Evolutionary conservation across 2,329 filamentous ascomycete species (phyloP), one percentile per base, ranked within the genome.

Genomic region (Nannizziopsis barbatae): DNA sequence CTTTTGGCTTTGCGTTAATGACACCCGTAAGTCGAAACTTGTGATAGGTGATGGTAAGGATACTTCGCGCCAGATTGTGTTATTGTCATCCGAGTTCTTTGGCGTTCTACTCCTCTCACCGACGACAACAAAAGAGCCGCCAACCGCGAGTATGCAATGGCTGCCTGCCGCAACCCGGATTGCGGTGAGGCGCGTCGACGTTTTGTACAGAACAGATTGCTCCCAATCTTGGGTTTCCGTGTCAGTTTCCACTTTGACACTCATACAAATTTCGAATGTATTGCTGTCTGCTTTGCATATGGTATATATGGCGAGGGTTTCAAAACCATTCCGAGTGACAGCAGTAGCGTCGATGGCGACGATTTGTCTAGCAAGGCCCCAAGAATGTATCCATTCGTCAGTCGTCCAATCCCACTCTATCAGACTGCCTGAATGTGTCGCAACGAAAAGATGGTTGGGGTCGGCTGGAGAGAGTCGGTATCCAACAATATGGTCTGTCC

Each of bases 21-120:
- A 71, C 49, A 67, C 66, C 54, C 77, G 75, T 45, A 84, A 62
- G 58, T 92, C 83, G 39, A 87, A 66, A 51, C 78, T 80, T 22
- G 77, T 80, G 45, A 89, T 76, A 37, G 77, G 73, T 55, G 86
- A 80, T 2, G 78, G 75, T 35, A 72, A 63, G 2, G 63, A 61
- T 43, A 78, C 63, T 56, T 79, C 75, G 50, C 71, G 68, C 76
- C 77, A 80, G 5, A 65, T 63, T 57, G 75, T 78, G 66, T 55
- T 8, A 18, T 27, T 27, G 5, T 11, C 17, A 10, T 17, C 15
- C 8, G 20, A 56, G 53, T n/a, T 60, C 61, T 18, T 65, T 59
- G 35, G 58, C 58, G 14, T 56, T 20, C 7, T 22, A 15, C 62
- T 62, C 20, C 63, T 57, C 27, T 68, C 64, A 11, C 84, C 86